Base-by-base conservation (phyloP, 805 yeast genomes). In the Torulaspora gathmanii region DNA sequence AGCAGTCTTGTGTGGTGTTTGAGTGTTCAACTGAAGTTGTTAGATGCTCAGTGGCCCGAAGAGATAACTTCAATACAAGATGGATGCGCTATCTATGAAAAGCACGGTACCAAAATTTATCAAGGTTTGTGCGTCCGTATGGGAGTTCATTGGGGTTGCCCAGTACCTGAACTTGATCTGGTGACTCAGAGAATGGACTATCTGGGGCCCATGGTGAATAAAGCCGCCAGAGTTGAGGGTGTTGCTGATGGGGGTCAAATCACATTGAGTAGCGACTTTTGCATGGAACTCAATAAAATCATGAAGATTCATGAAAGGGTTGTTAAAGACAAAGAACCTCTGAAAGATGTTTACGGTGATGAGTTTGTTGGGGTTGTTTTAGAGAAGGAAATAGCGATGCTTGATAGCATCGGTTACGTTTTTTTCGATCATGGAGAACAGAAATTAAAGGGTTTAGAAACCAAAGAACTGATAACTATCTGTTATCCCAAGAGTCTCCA, bases 181-280 rank as follows among this genome's bases (percentile, higher is more conserved):
- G 90, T 90, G 43, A 93, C 99, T 0, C 80, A 89, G 54, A 80
- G 99, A 70, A 93, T 93, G 99, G 99, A 93, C 68, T 93, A 93
- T 66, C 85, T 93, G 57, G 99, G 99, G 0, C 99, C 99, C 0
- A 90, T 93, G 89, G 99, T 93, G 26, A 93, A 93, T 59, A 75
- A 96, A 41, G 87, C 99, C 1, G 83, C 98, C 1, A 76, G 99
- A 57, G 91, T 93, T 20, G 83, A 90, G 60, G 86, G 95, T 6
- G 85, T 87, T 40, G 99, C 99, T 0, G 96, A 88, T 65, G 99
- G 99, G 48, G 99, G 99, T n/a, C 96, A 91, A 65, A 86, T 91
- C 23, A 81, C 95, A 0, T 75, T 90, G 45, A 84, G 95, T 57
- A 74, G 81, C 6, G 97, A 91, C 64, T 86, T 88, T 58, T 70